Conservation (phyloP, 176 grass and related monocot genomes). For the Avena atlantica region DNA sequence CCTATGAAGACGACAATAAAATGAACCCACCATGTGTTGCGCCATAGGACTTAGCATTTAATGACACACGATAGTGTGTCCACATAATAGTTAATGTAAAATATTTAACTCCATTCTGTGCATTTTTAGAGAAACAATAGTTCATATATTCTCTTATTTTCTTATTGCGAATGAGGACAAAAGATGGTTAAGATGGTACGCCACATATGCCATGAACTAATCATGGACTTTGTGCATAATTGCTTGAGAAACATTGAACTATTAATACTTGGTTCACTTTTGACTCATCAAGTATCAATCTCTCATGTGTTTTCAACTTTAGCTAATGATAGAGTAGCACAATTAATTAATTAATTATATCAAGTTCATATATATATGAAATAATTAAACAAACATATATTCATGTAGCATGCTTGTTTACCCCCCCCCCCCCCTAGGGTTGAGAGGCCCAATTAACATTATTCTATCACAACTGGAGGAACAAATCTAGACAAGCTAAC, state of each 20-base stretch:
- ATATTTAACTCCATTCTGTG: background rate
- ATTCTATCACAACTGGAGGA: too few relatives aligned
- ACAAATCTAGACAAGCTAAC: background rate
- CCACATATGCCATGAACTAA: conserved; percentile 14
- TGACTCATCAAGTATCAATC: background rate
- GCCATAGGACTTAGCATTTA: too few relatives aligned
- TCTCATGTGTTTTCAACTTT: background rate
- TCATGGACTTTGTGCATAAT: background rate
- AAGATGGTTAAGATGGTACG: background rate
- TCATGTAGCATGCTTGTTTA: background rate
- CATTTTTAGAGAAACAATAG: background rate
- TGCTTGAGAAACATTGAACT: background rate
- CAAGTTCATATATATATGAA: background rate
- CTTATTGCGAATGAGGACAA: background rate
- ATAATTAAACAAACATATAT: background rate
- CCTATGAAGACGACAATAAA: too few relatives aligned
- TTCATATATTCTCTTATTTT: background rate
- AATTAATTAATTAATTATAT: background rate
- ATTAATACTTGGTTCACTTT: background rate
- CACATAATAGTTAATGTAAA: background rate
- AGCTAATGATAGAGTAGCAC: background rate
- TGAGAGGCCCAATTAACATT: background rate
- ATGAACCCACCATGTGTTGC: too few relatives aligned
- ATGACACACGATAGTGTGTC: background rate
- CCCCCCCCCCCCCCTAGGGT: background rate